Evolutionary conservation across 345 rosid genomes (phyloP).

Genomic region (Gossypium thurberi): DNA sequence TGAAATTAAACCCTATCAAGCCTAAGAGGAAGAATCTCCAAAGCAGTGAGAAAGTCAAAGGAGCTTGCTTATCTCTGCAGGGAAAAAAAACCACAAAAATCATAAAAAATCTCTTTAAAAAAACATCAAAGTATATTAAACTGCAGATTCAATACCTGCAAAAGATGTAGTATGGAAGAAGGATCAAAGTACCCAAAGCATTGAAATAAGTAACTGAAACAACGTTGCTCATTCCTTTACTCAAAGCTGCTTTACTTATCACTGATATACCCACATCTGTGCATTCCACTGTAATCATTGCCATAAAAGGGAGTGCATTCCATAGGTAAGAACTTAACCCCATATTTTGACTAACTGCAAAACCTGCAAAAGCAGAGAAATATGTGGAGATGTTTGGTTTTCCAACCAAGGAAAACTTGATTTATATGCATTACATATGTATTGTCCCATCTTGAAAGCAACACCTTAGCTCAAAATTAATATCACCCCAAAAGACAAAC

Average conservation of each 20-base stretch:
- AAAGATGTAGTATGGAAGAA: constrained; percentile 37
- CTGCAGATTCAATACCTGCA: constrained; percentile 18
- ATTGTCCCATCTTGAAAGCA: not conserved
- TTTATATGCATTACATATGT: not conserved
- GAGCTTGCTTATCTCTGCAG: constrained; percentile 28
- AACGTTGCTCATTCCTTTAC: constrained; percentile 44
- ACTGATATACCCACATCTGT: constrained; percentile 31
- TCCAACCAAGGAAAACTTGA: not conserved
- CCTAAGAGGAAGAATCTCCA: constrained; percentile 37
- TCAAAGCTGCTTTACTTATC: constrained; percentile 44
- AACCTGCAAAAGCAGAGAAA: too few species aligned
- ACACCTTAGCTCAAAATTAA: not conserved
- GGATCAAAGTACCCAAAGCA: constrained; percentile 36
- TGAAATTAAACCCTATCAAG: constrained; percentile 19
- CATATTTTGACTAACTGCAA: not conserved
- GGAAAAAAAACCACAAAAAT: not conserved
- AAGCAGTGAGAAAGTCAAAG: constrained; percentile 23
- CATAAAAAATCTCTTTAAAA: not conserved
- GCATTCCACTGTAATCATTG: constrained; percentile 42
- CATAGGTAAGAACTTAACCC: constrained; percentile 1
- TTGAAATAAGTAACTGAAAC: constrained; percentile 46
- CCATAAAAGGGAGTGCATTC: constrained; percentile 27
- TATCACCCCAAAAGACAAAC: not conserved
- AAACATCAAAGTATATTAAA: not conserved
- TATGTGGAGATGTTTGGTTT: not conserved